phyloP scores from a whole-genome alignment of 1,139 yeast species.

The Taiozyma sp. region DNA sequence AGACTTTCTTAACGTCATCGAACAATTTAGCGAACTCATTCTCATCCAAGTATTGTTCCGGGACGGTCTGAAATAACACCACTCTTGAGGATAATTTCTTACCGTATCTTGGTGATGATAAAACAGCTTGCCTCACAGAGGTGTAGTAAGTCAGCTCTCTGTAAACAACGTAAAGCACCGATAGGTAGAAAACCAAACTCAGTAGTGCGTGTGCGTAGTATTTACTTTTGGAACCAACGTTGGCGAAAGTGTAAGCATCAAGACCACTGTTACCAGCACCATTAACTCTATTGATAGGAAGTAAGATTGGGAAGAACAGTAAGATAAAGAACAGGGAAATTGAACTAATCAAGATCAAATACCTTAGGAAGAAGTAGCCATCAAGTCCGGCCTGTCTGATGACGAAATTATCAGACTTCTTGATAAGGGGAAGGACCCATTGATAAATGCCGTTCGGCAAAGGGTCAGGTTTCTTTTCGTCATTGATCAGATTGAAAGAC shows the following conservation, averaged over 20 bases:
- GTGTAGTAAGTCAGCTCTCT: conserved; percentile 79
- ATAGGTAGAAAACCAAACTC: conserved; percentile 75
- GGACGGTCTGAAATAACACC: conserved; percentile 75
- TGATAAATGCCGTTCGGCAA: conserved; percentile 57
- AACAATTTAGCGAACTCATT: conserved; percentile 57
- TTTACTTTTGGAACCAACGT: conserved; percentile 49
- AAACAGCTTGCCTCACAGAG: conserved; percentile 73
- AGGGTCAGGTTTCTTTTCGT: conserved; percentile 56
- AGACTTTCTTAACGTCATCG: conserved; percentile 67
- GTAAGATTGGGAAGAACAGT: conserved; percentile 49
- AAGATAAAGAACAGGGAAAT: conserved; percentile 54
- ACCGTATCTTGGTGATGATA: conserved; percentile 77
- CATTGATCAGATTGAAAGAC: conserved; percentile 50
- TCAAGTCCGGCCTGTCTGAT: conserved; percentile 73
- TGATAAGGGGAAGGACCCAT: conserved; percentile 53
- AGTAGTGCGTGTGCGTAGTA: conserved; percentile 84
- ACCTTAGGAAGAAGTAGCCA: conserved; percentile 83
- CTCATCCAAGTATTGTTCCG: conserved; percentile 58
- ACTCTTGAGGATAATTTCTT: conserved; percentile 70
- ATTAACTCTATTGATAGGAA: conserved; percentile 60
- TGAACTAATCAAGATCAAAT: conserved; percentile 52
- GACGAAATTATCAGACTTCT: conserved; percentile 57
- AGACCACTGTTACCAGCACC: conserved; percentile 59
- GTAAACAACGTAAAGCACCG: conserved; percentile 63
- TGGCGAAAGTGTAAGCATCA: conserved; percentile 73